Base-by-base conservation (phyloP, 179 eudicot genomes). In the Gypsophila paniculata region DNA sequence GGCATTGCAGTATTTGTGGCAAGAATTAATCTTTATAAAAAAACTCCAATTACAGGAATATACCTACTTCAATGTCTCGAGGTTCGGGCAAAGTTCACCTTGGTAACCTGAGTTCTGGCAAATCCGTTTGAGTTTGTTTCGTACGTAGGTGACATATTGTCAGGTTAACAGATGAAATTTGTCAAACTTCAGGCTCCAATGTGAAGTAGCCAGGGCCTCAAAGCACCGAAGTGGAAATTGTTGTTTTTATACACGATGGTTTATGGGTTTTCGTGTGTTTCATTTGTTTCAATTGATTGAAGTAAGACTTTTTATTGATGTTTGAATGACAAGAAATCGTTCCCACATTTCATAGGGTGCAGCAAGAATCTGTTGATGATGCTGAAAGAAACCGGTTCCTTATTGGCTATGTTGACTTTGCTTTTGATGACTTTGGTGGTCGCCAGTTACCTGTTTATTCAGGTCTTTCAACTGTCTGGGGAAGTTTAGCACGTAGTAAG, bases 401-500 rank as follows among this genome's bases (percentile, higher is more conserved):
- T 9, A 89, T 93, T 62, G 86, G 89, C 79, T 95, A 86, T 88
- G 98, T 95, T 72, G 99, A 95, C 78, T 90, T 83, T 82, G 91
- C 93, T 76, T 95, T 95, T 73, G 98, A 95, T 82, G 98, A 95
- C 81, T 95, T 95, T 82, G 97, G 96, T 65, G 99, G 99, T 46
- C 96, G 96, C 64, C 99, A 90, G 68, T 82, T 95, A 57, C 99
- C 99, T 62, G 98, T 95, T 19, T 95, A 95, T 85, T 93, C 98
- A 72, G 99, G 99, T 70, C 85, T 95, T 69, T 87, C 98, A 62
- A 95, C 99, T 59, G 99, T 95, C 22, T 95, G 99, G 99, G 98
- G 99, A 78, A 95, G 99, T 82, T 85, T 95, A 87, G 99, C 99
- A 64, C 99, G 99, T 66, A 95, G 99, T 79, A 95, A 95, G 99